Evolutionary conservation across 768 basidiomycete species (phyloP), one percentile per base, ranked within the genome.

Genomic region (Xerocomus spinulosus): DNA sequence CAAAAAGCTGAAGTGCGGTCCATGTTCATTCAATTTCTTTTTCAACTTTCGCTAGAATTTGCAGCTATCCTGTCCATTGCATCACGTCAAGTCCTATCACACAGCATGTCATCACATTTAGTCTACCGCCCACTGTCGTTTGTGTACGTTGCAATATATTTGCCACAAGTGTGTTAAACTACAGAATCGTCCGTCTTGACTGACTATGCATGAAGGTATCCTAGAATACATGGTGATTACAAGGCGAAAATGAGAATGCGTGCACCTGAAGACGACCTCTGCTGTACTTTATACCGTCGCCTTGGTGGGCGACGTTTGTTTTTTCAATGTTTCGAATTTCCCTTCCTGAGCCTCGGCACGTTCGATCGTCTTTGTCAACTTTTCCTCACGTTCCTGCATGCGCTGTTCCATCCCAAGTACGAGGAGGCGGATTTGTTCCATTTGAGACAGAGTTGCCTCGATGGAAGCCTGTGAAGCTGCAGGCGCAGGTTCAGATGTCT

Each of bases 351-450:
- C 64, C 57, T 84, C 81, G 1, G 85, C 87, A 21, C 72, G 72
- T 58, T 79, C 76, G 15, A 86, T 68, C 23, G 73, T 78, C 60
- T 82, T 82, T 12, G 68, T 56, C 21, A 89, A 65, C 61, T 79
- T 80, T 33, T 78, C 79, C 53, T 87, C 82, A 28, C 84, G 74
- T 14, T 65, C 66, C 49, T 84, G 76, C 50, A 87, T 69, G 46
- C 83, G 75, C 57, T 87, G 80, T 49, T 87, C 83, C 82, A 89
- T 87, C 0, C 87, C 87, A 14, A 87, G 68, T 15, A 89, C 76
- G 18, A 87, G 67, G 51, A 84, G 63, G 29, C 82, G 76, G 5
- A 87, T 73, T 50, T 86, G 81, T 55, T 87, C 85, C 25, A 88
- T 74, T 48, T 85, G 80, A 3, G 81, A 77, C 5, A 77, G 60